Evolutionary conservation across 2,329 filamentous ascomycete species (phyloP).

Genomic region (Talaromyces atroroseus): DNA sequence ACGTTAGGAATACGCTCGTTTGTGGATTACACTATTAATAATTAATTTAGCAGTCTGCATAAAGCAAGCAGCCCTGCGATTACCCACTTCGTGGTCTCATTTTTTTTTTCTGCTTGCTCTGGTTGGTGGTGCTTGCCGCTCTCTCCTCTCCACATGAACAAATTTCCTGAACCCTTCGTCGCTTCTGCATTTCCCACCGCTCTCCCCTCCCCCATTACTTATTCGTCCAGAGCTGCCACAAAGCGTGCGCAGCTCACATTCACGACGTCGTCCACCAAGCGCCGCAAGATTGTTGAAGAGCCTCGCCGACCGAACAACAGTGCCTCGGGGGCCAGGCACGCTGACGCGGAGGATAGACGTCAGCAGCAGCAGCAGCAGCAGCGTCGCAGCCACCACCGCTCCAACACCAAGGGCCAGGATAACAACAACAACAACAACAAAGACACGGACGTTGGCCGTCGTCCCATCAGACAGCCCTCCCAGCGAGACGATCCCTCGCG

Average conservation of each 20-base stretch:
- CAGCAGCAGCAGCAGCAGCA: slow-evolving; percentile 20
- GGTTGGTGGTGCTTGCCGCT: slow-evolving; percentile 3
- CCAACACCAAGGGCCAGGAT: neutral
- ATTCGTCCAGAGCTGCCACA: slow-evolving; percentile 37
- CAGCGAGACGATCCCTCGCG: slow-evolving; percentile 19
- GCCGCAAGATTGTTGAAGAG: slow-evolving; percentile 37
- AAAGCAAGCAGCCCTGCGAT: neutral
- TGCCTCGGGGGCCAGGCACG: slow-evolving; percentile 15
- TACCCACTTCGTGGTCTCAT: neutral
- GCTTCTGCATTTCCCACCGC: neutral
- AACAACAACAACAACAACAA: neutral
- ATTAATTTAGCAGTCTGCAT: neutral
- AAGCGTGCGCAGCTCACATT: slow-evolving; percentile 41
- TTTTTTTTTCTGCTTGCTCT: slow-evolving; percentile 6
- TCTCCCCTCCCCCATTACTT: neutral
- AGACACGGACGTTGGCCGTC: neutral
- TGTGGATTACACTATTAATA: too few relatives aligned
- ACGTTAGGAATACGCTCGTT: too few relatives aligned
- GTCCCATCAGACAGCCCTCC: slow-evolving; percentile 10
- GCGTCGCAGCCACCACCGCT: slow-evolving; percentile 9
- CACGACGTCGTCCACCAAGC: slow-evolving; percentile 48
- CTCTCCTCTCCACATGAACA: neutral
- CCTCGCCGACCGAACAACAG: slow-evolving; percentile 6
- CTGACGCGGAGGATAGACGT: slow-evolving; percentile 28
- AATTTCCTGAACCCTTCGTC: neutral